phyloP scores from a whole-genome alignment of 2,329 filamentous ascomycete genomes.

The Acarospora socialis region DNA sequence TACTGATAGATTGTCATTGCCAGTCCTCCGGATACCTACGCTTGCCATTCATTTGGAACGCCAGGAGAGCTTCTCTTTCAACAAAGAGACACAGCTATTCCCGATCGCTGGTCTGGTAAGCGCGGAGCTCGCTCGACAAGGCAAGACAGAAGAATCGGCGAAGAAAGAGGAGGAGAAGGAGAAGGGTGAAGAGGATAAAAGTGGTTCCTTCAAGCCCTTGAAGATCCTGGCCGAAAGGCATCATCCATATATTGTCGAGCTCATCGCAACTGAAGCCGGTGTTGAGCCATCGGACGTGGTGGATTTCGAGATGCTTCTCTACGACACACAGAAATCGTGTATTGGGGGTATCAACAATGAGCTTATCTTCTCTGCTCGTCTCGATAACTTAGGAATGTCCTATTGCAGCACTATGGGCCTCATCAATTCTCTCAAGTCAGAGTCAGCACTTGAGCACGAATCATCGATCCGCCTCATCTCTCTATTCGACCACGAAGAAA shows the following conservation, averaged over 20 bases:
- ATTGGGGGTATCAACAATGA: constrained; percentile 85
- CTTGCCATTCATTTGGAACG: constrained; percentile 89
- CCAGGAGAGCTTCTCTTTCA: constrained; percentile 73
- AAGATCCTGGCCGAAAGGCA: constrained; percentile 68
- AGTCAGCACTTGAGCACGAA: constrained; percentile 57
- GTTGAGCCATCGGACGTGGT: constrained; percentile 58
- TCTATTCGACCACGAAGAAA: constrained; percentile 96
- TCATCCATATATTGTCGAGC: constrained; percentile 71
- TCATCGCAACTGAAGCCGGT: constrained; percentile 68
- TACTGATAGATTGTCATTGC: constrained; percentile 1
- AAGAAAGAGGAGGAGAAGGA: constrained; percentile 27
- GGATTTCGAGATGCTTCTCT: constrained; percentile 94
- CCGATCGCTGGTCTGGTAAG: constrained; percentile 80
- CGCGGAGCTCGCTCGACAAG: constrained; percentile 72
- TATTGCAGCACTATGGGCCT: constrained; percentile 81
- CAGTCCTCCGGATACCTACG: constrained; percentile 75
- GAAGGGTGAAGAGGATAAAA: constrained; percentile 19
- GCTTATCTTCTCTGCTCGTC: constrained; percentile 86
- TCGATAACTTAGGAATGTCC: constrained; percentile 94
- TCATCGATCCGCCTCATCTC: constrained; percentile 76
- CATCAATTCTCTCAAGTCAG: constrained; percentile 57
- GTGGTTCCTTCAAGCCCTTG: constrained; percentile 53
- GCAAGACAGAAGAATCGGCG: constrained; percentile 34
- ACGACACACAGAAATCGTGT: constrained; percentile 83
- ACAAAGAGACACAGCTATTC: constrained; percentile 93